Conservation (phyloP, 495 filamentous ascomycete genomes). For the Penicillium maclennaniae region DNA sequence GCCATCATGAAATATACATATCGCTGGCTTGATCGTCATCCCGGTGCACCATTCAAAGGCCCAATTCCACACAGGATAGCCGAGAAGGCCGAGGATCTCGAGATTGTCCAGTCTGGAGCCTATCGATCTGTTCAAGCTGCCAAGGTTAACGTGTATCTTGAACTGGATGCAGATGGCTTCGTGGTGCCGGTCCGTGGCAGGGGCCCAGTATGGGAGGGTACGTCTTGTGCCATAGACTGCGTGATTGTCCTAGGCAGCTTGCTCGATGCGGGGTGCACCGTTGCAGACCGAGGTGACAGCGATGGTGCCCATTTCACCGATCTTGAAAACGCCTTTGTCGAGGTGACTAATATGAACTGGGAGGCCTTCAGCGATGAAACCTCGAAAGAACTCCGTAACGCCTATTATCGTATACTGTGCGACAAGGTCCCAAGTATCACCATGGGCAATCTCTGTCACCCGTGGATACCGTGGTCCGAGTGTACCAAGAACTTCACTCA, state of each 20-base stretch:
- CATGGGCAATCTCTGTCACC: slow-evolving; percentile 5
- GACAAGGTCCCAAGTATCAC: not conserved
- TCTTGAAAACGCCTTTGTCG: slow-evolving; percentile 31
- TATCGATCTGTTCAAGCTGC: slow-evolving; percentile 14
- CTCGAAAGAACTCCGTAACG: slow-evolving; percentile 20
- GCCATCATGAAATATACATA: slow-evolving; percentile 29
- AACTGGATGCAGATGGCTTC: slow-evolving; percentile 18
- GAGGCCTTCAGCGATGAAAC: slow-evolving; percentile 17
- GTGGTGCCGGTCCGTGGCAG: slow-evolving; percentile 26
- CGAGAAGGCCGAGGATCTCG: slow-evolving; percentile 9
- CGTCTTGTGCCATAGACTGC: slow-evolving; percentile 30
- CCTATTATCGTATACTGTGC: slow-evolving; percentile 14
- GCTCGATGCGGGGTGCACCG: slow-evolving; percentile 37
- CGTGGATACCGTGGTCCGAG: slow-evolving; percentile 21
- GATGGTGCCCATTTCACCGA: slow-evolving; percentile 8
- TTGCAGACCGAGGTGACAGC: slow-evolving; percentile 26
- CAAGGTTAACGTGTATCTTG: slow-evolving; percentile 7
- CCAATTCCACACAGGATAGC: slow-evolving; percentile 16
- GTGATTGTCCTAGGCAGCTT: slow-evolving; percentile 34
- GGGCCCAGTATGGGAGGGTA: slow-evolving; percentile 21
- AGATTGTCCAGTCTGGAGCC: slow-evolving; percentile 13
- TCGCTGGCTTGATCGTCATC: slow-evolving; percentile 27
- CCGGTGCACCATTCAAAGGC: slow-evolving; percentile 12
- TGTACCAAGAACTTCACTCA: slow-evolving; percentile 26
- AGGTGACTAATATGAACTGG: slow-evolving; percentile 33